phyloP scores from a whole-genome alignment of 768 basidiomycete genomes.

The Tulasnella sp. region DNA sequence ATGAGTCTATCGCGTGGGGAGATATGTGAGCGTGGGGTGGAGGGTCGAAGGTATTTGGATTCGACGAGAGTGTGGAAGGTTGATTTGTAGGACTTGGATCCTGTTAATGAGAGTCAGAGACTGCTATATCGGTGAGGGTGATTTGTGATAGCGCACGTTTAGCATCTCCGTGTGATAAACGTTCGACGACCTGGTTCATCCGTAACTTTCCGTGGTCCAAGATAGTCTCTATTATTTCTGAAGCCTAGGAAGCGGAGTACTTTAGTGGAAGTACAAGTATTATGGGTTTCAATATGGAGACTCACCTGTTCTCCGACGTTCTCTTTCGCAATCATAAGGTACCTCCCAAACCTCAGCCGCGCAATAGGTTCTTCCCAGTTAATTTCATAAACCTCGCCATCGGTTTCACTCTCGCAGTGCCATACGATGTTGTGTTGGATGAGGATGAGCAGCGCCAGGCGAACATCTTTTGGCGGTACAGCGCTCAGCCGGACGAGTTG shows the following conservation, averaged over 20 bases:
- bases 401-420: slow-evolving; percentile 59
- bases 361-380: slow-evolving; percentile 73
- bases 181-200: slow-evolving; percentile 50
- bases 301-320: slow-evolving; percentile 60
- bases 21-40: slow-evolving; percentile 61
- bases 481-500: slow-evolving; percentile 58
- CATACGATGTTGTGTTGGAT: slow-evolving; percentile 88
- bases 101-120: not conserved
- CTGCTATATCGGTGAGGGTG: not conserved
- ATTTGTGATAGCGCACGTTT: slow-evolving; percentile 36
- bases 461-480: slow-evolving; percentile 52
- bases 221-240: slow-evolving; percentile 60
- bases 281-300: slow-evolving; percentile 14
- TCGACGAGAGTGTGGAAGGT: slow-evolving; percentile 60
- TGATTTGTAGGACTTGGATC: slow-evolving; percentile 39
- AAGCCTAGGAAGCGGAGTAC: slow-evolving; percentile 38
- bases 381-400: slow-evolving; percentile 42
- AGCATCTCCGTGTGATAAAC: slow-evolving; percentile 35
- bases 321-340: slow-evolving; percentile 59
- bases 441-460: slow-evolving; percentile 60
- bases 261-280: not conserved
- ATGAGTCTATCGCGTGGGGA: slow-evolving; percentile 74
- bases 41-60: slow-evolving; percentile 62
- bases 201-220: slow-evolving; percentile 80
- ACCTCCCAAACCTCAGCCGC: slow-evolving; percentile 71